phyloP scores from a whole-genome alignment of 2,329 filamentous ascomycete genomes.

The Keithomyces neogunnii region DNA sequence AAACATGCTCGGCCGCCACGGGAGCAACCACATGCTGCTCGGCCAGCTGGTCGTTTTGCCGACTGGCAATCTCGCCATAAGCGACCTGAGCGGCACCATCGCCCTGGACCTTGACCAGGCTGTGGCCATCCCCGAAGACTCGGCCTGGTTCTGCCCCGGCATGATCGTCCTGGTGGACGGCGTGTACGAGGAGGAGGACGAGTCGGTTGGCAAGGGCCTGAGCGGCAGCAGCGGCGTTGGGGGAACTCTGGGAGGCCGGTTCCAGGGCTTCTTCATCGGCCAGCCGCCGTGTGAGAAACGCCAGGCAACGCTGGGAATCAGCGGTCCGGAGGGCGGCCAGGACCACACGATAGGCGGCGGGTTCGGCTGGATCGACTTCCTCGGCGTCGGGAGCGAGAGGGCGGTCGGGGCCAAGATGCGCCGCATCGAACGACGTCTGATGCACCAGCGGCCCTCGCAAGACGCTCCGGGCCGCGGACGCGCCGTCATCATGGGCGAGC shows the following conservation, averaged over 20 bases:
- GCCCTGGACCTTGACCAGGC: constrained; percentile 74
- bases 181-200: constrained; percentile 90
- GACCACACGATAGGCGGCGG: constrained; percentile 64
- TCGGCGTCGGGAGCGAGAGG: constrained; percentile 83
- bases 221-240: constrained; percentile 76
- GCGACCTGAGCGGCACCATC: constrained; percentile 83
- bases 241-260: constrained; percentile 84
- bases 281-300: constrained; percentile 87
- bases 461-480: constrained; percentile 35
- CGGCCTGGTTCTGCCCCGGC: constrained; percentile 86
- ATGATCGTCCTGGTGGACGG: constrained; percentile 96
- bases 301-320: constrained; percentile 67
- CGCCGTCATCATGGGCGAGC: constrained; percentile 72
- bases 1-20: constrained; percentile 68
- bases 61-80: constrained; percentile 72
- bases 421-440: constrained; percentile 61
- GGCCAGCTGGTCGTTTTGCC: constrained; percentile 76
- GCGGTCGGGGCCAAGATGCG: constrained; percentile 79
- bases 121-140: constrained; percentile 72
- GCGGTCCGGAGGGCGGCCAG: constrained; percentile 44
- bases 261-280: constrained; percentile 83
- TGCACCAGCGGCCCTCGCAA: constrained; percentile 33
- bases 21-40: constrained; percentile 76
- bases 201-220: constrained; percentile 58
- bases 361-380: constrained; percentile 96